Conservation (phyloP, 2,329 filamentous ascomycete species). For the Penicillium sumatraense region DNA sequence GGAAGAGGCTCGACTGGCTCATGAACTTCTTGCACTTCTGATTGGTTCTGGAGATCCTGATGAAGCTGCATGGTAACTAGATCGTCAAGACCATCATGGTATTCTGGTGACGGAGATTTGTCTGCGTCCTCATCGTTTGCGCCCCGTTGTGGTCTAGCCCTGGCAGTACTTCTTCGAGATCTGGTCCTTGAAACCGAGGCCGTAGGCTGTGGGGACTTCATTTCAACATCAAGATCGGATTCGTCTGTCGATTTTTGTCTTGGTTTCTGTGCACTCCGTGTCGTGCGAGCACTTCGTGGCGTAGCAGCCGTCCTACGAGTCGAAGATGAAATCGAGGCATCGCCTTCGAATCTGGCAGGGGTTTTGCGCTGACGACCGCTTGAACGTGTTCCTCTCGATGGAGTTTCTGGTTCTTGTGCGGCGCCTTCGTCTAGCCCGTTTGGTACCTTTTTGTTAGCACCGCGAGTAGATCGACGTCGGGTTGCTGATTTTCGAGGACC, state of each 20-base stretch:
- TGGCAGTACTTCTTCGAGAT: conserved; percentile 32
- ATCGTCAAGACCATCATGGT: conserved; percentile 41
- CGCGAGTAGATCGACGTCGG: conserved; percentile 28
- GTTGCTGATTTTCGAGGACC: conserved; percentile 24
- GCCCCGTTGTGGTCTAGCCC: conserved; percentile 19
- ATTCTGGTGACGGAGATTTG: conserved; percentile 31
- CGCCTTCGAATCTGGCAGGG: conserved; percentile 37
- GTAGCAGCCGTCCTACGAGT: conserved; percentile 26
- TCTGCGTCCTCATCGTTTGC: conserved; percentile 13
- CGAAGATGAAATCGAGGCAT: conserved; percentile 26
- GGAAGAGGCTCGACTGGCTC: conserved; percentile 34
- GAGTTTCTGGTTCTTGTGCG: conserved; percentile 22
- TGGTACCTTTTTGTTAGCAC: conserved; percentile 8
- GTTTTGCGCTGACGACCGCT: conserved; percentile 42
- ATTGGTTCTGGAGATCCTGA: conserved; percentile 34
- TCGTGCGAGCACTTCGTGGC: conserved; percentile 24
- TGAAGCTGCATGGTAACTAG: conserved; percentile 43
- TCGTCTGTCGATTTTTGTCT: conserved; percentile 23
- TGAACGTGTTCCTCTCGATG: conserved; percentile 33
- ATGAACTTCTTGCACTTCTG: conserved; percentile 23
- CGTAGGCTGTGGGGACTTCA: conserved; percentile 23
- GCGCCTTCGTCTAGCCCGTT: conserved; percentile 12
- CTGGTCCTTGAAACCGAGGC: conserved; percentile 31
- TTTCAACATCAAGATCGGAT: conserved; percentile 29
- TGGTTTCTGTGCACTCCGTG: conserved; percentile 28